Percentiles rank a stretch among this genome's conserved stretches.
phyloP scores from a whole-genome alignment of 2,329 filamentous ascomycete species.

The Epichloe gansuensis region DNA sequence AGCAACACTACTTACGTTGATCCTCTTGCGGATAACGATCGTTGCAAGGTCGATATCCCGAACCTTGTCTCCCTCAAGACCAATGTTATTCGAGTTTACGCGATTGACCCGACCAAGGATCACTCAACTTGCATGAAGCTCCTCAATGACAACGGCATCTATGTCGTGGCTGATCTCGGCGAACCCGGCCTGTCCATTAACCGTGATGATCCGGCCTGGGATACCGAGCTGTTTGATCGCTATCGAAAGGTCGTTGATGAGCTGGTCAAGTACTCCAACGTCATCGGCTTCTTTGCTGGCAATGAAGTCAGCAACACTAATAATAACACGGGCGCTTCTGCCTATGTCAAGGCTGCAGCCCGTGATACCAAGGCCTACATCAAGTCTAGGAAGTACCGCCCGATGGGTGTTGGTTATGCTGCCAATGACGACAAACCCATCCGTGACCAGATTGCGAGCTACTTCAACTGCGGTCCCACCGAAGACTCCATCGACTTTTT shows the following conservation, averaged over 20 bases:
- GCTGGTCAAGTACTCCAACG: constrained; percentile 74
- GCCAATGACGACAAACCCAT: constrained; percentile 86
- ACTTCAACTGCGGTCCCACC: constrained; percentile 79
- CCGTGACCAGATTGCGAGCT: constrained; percentile 70
- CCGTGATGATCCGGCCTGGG: constrained; percentile 68
- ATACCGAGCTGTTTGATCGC: constrained; percentile 61
- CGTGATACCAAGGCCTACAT: constrained; percentile 95
- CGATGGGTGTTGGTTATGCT: constrained; percentile 84
- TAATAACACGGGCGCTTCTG: constrained; percentile 81
- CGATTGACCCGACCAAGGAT: constrained; percentile 67
- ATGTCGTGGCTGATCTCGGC: constrained; percentile 83
- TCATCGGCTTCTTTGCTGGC: constrained; percentile 94
- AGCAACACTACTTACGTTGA: constrained; percentile 55
- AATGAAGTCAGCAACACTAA: constrained; percentile 89
- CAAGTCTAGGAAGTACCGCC: constrained; percentile 63
- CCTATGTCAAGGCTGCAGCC: constrained; percentile 94
- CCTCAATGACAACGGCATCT: constrained; percentile 79
- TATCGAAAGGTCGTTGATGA: constrained; percentile 79
- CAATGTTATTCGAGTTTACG: constrained; percentile 93
- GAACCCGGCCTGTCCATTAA: constrained; percentile 77
- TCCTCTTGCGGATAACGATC: constrained; percentile 59
- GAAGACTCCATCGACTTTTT: constrained; percentile 78
- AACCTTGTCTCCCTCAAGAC: constrained; percentile 67
- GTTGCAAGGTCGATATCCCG: constrained; percentile 77
- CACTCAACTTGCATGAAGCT: constrained; percentile 78